A percentile compares a stretch with the other conserved stretches of the same genome.
Evolutionary conservation across 208 protist species (phyloP).

Genomic region (Trypanosomatidae sp.): DNA sequence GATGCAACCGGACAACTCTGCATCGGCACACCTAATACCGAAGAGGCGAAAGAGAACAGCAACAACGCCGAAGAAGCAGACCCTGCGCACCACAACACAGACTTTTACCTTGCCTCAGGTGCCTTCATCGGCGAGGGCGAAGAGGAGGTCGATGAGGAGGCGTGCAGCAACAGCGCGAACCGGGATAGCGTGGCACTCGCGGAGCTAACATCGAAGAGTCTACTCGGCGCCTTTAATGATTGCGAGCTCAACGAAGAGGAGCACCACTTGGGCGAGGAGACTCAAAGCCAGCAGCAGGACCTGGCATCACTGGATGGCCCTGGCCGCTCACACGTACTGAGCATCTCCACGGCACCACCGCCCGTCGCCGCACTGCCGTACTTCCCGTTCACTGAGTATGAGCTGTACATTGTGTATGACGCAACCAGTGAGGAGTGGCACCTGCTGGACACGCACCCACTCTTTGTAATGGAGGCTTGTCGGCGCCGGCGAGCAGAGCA

Average conservation of each 20-base stretch:
- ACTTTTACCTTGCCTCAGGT: constrained; percentile 17
- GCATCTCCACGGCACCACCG: constrained; percentile 17
- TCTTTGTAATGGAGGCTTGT: constrained; percentile 32
- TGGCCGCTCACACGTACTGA: constrained; percentile 2
- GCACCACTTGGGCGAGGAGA: neutral
- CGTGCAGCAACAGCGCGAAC: constrained; percentile 7
- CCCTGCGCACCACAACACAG: constrained; percentile 17
- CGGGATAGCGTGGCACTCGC: constrained; percentile 4
- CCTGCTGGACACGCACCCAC: constrained; percentile 55
- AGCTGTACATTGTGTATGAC: constrained; percentile 49
- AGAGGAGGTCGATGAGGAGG: constrained; percentile 10
- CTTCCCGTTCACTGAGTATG: constrained; percentile 30
- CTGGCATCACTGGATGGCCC: neutral
- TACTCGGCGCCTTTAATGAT: constrained; percentile 23
- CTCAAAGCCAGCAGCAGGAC: neutral
- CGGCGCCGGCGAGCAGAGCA: constrained; percentile 31
- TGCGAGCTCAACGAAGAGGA: constrained; percentile 6
- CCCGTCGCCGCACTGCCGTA: constrained; percentile 23
- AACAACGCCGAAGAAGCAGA: constrained; percentile 26
- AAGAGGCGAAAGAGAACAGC: constrained; percentile 20
- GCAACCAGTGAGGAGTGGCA: constrained; percentile 40
- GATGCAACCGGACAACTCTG: constrained; percentile 11
- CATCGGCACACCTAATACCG: constrained; percentile 1
- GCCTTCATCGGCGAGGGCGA: constrained; percentile 12
- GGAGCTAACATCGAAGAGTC: constrained; percentile 20